phyloP scores from a whole-genome alignment of 106 monocot genomes.

The Alisma plantagoaquatica region DNA sequence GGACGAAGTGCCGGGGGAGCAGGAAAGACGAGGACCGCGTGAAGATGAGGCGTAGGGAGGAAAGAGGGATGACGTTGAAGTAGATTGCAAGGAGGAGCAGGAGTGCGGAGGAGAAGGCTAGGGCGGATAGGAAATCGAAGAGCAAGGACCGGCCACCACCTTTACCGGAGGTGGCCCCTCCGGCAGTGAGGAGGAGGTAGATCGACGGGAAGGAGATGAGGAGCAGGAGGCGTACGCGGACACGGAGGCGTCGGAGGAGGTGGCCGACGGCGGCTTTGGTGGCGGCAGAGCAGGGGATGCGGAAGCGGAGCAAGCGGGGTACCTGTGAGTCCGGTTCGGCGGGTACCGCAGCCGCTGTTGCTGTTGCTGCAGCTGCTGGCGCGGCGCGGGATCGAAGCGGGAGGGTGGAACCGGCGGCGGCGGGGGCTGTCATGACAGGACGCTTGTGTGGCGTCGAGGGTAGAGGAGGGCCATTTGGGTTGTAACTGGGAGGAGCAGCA shows the following conservation, averaged over 20 bases:
- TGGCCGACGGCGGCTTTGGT: neutral
- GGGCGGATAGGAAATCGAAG: constrained; percentile 10
- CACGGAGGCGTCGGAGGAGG: constrained; percentile 2
- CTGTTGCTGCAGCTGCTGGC: no score
- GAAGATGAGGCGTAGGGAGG: constrained; percentile 7
- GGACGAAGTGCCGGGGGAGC: neutral
- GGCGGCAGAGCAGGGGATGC: constrained; percentile 1
- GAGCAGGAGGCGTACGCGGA: constrained; percentile 6
- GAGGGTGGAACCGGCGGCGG: no score
- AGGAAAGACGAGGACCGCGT: constrained; percentile 15
- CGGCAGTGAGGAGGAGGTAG: constrained; percentile 6
- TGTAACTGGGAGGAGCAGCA: neutral
- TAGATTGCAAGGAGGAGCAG: constrained; percentile 12
- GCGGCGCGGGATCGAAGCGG: no score
- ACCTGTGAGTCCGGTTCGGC: no score
- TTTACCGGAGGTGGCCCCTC: neutral
- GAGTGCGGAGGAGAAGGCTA: constrained; percentile 13
- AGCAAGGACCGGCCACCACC: constrained; percentile 8
- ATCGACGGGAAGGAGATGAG: constrained; percentile 8
- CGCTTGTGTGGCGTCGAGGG: no score
- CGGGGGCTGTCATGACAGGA: no score
- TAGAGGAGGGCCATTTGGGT: no score
- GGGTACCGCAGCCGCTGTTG: no score
- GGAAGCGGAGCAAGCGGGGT: constrained; percentile 1
- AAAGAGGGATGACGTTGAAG: constrained; percentile 8